Base-by-base conservation (phyloP, 139 green algal species). In the Coccomyxa sp. region DNA sequence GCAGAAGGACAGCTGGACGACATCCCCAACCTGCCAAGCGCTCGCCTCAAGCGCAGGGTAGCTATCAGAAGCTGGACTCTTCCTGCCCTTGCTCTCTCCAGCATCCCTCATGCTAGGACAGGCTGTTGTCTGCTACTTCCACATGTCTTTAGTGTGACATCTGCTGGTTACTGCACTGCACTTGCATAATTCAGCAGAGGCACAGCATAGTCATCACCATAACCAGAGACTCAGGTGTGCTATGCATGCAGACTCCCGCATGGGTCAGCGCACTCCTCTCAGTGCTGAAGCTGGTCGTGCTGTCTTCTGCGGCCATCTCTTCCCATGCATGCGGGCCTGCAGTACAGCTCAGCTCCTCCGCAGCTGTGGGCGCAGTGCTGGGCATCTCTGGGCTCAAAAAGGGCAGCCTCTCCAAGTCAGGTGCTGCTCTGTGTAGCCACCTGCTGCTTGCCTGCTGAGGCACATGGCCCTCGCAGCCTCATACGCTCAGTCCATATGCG, bases 391-490 rank as follows among this genome's bases (percentile, higher is more conserved):
- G 84, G 18, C 77, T 71, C 41, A 33, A 73, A 35, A 78, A 68
- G 29, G 64, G 34, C n/a, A 82, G 77, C 6, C 73, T 88, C 0
- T 77, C 68, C 12, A 6, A 8, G 29, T 88, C 84, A 22, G 84
- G 84, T 22, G 82, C 77, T 0, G 54, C n/a, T 18, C 27, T 76
- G 34, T 71, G 75, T 58, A 74, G 50, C 14, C 50, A 3, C 18
- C 50, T 64, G 2, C 5, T 39, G 31, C 73, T 70, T 24, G 38
- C 24, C 64, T 29, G 44, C 16, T 58, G 16, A 58, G 44, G 44
- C 44, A 58, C 14, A 16, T 58, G 44, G 12, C 14, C 16, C 14
- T 29, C 14, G 16, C 16, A 58, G 14, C 16, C 14, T 16, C 16
- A 16, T 58, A 16, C 12, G 44, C 33, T 71, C 27, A 2, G 27